These are phyloP conservation scores for Globisporangium sylvaticum DNA, from an alignment of 352 stramenopile species.

Conservation along the genomic window DNA sequence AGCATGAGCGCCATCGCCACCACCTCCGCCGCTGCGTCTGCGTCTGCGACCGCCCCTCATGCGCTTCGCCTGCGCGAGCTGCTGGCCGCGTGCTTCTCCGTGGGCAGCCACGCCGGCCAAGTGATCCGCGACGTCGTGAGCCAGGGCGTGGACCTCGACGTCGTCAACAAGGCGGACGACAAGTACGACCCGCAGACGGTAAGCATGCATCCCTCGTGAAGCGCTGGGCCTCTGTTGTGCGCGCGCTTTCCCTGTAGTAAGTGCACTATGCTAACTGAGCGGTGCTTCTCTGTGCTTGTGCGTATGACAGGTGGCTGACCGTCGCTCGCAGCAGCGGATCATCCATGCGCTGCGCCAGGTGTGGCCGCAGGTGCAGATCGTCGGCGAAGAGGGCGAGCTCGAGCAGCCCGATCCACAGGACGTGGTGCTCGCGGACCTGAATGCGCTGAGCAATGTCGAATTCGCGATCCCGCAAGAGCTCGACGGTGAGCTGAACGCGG, in stretches of 20 bases:
- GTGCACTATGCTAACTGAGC: not conserved
- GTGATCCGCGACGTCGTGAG: conserved; percentile 70
- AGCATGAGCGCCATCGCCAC: conserved; percentile 6
- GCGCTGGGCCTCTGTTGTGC: not conserved
- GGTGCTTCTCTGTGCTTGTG: not conserved
- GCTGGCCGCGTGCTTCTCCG: conserved; percentile 56
- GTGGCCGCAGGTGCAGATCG: conserved; percentile 50
- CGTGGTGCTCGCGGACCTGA: conserved; percentile 40
- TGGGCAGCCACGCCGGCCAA: conserved; percentile 41
- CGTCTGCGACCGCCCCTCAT: conserved; percentile 9
- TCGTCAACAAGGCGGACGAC: conserved; percentile 76
- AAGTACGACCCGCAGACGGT: conserved; percentile 75
- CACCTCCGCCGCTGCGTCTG: not conserved
- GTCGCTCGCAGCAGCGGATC: conserved; percentile 71
- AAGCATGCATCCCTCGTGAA: not conserved
- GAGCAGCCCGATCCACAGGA: conserved; percentile 41
- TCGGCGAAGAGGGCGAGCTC: conserved; percentile 71
- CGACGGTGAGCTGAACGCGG: conserved; percentile 24
- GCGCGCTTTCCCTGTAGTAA: not conserved
- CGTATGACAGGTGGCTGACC: conserved; percentile 41
- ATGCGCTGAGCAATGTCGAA: conserved; percentile 19
- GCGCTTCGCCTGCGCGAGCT: conserved; percentile 33
- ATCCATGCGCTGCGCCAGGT: conserved; percentile 50
- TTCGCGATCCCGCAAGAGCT: conserved; percentile 21
- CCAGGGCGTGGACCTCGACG: conserved; percentile 42